These are phyloP conservation scores for Diaporthe ilicicola DNA, from an alignment of 2,329 filamentous ascomycete genomes.

Conservation along the genomic window DNA sequence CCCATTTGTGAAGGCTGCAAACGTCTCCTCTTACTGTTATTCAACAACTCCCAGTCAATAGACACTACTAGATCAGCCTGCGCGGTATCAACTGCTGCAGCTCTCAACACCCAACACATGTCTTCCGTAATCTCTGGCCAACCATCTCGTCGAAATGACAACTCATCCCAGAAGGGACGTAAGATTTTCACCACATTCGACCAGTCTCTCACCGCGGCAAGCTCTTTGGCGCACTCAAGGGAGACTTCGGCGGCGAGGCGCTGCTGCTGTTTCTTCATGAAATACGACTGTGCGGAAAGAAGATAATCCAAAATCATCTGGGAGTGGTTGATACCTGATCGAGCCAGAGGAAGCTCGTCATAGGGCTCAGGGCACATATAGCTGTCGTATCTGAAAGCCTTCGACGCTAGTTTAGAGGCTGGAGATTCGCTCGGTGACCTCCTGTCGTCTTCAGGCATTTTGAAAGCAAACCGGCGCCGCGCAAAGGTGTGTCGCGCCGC, in stretches of 20 bases:
- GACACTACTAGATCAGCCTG: constrained; percentile 66
- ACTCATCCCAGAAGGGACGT: constrained; percentile 64
- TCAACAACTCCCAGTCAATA: constrained; percentile 72
- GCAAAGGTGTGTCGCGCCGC: constrained; percentile 65
- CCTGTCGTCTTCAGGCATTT: constrained; percentile 68
- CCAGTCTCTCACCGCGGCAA: constrained; percentile 60
- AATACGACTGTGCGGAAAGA: constrained; percentile 60
- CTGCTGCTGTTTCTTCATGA: constrained; percentile 60
- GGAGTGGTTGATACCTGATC: constrained; percentile 62
- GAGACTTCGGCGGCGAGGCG: constrained; percentile 64
- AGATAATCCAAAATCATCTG: constrained; percentile 63
- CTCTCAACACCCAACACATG: constrained; percentile 67
- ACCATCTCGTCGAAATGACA: constrained; percentile 64
- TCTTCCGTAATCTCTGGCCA: constrained; percentile 70
- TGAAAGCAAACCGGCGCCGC: constrained; percentile 61
- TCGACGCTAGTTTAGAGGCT: constrained; percentile 56
- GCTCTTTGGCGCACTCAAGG: constrained; percentile 65
- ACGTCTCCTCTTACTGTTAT: constrained; percentile 59
- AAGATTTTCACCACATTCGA: constrained; percentile 62
- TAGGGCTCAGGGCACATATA: constrained; percentile 73
- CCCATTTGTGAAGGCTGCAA: background rate
- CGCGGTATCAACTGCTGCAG: constrained; percentile 61
- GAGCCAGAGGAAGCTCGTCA: constrained; percentile 63
- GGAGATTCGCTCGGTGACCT: constrained; percentile 57
- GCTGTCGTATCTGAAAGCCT: constrained; percentile 68